Evolutionary conservation across 345 rosid species (phyloP), one percentile per base, ranked within the genome.

Genomic region (Arabidopsis arenosa): DNA sequence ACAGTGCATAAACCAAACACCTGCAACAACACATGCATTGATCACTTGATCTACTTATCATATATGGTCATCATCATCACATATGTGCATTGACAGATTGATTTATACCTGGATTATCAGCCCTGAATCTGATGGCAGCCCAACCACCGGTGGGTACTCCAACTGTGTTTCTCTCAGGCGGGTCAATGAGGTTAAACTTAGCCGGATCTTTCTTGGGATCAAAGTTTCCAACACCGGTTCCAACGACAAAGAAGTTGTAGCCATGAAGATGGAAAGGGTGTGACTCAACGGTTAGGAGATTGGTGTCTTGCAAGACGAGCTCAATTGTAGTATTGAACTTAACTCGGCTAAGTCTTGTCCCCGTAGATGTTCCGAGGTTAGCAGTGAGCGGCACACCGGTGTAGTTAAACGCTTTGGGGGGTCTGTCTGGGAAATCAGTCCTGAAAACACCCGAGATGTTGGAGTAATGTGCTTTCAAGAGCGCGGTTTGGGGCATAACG

Each of bases 121-220:
- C 93, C 6, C 81, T 82, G 79, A 88, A 90, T 79, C 96, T 79
- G 32, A 90, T 83, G 5, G 96, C 93, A 1, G 78, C 71, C 96
- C 96, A 90, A 11, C 96, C 96, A 9, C 96, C 93, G 0, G 93
- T 83, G 0, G 96, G 96, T 33, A 90, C 86, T 74, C 96, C 96
- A 44, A 88, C 73, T 0, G 96, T 90, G 69, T 90, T 90, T 71
- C 96, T 85, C 80, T 90, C 96, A 0, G 87, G 90, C 11, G 96
- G 96, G 73, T 90, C 93, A 41, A 88, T 83, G 30, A 90, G 84
- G 76, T 90, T 90, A 54, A 77, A 84, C 28, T 81, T 79, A 58
- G 83, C 78, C 2, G 80, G 83, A 47, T 82, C 83, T 41, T 9
- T 79, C 52, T 79, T 63, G 7, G 85, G 78, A 69, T 86, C 84